A percentile compares a stretch with the other conserved stretches of the same genome.
Evolutionary conservation across 2,329 filamentous ascomycete genomes (phyloP).

Genomic region (Thermoascus crustaceus): DNA sequence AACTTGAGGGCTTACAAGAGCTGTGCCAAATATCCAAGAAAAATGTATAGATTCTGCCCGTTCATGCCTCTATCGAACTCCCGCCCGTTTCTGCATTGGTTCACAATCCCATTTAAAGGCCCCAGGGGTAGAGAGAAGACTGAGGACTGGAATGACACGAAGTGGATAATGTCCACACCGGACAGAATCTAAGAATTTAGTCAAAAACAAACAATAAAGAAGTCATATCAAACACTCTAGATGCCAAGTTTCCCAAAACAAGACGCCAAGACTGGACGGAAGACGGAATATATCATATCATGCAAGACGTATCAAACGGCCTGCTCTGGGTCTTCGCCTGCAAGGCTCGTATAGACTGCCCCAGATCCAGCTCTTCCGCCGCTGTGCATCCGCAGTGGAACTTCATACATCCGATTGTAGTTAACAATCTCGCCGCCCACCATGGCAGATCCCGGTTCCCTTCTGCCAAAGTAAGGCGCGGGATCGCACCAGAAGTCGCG

Average conservation of each 20-base stretch:
- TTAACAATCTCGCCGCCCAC: slow-evolving; percentile 73
- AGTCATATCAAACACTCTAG: background rate
- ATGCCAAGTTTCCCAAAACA: slow-evolving; percentile 1
- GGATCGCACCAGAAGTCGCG: slow-evolving; percentile 95
- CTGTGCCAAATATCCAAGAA: too few relatives aligned
- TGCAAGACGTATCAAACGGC: slow-evolving; percentile 14
- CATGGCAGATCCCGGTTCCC: slow-evolving; percentile 65
- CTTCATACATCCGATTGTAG: slow-evolving; percentile 85
- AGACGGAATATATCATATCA: slow-evolving; percentile 1
- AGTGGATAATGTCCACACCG: too few relatives aligned
- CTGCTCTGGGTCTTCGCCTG: slow-evolving; percentile 30
- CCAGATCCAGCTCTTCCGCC: slow-evolving; percentile 38
- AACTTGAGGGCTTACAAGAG: too few relatives aligned
- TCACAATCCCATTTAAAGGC: too few relatives aligned
- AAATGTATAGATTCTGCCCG: too few relatives aligned
- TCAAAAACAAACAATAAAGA: too few relatives aligned
- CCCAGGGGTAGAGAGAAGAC: too few relatives aligned
- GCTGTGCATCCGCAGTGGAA: slow-evolving; percentile 57
- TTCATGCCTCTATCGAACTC: too few relatives aligned
- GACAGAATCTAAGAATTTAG: too few relatives aligned
- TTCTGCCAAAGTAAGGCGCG: slow-evolving; percentile 67
- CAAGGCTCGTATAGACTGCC: slow-evolving; percentile 52
- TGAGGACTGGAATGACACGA: background rate
- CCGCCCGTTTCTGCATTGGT: too few relatives aligned
- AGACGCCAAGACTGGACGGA: slow-evolving; percentile 4